A percentile compares a stretch with the other conserved stretches of the same genome.
These are phyloP conservation scores for Stemphylium lycopersici DNA, from an alignment of 2,329 filamentous ascomycete genomes.

Conservation along the genomic window DNA sequence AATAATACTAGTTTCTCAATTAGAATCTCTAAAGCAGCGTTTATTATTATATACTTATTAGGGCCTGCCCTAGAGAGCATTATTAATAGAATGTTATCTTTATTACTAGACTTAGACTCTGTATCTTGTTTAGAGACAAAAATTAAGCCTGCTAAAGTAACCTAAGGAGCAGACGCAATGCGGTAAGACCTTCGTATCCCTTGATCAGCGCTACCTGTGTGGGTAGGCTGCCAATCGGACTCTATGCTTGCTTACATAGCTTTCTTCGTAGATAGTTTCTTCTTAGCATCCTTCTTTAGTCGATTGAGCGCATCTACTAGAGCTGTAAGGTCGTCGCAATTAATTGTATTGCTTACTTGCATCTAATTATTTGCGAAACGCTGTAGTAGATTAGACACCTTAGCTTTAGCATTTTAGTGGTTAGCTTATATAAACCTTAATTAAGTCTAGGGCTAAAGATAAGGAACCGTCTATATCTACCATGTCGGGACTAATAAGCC, in stretches of 20 bases:
- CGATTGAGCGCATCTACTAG: constrained; percentile 5
- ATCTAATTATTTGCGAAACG: constrained; percentile 4
- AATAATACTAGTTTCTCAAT: not conserved
- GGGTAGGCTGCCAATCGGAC: not conserved
- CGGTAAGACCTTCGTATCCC: not conserved
- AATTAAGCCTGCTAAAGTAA: not conserved
- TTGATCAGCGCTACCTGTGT: not conserved
- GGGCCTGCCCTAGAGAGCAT: not conserved
- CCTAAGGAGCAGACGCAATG: not conserved
- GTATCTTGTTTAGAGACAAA: constrained; percentile 1
- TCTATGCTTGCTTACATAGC: not conserved
- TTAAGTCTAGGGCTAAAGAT: constrained; percentile 3
- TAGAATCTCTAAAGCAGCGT: not conserved
- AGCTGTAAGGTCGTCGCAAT: constrained; percentile 1
- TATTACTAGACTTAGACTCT: not conserved
- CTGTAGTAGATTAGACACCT: not conserved
- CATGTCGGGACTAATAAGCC: not conserved
- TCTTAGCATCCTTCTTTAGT: constrained; percentile 4
- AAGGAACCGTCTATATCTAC: not conserved
- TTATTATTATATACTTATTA: not conserved
- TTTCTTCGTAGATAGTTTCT: constrained; percentile 2
- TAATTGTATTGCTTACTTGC: constrained; percentile 1
- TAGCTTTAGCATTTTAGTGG: not conserved
- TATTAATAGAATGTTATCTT: not conserved
- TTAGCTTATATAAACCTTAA: not conserved